Percentiles rank a stretch among this genome's conserved stretches.
phyloP scores from a whole-genome alignment of 805 yeast genomes.

The Suhomyces vadensis region DNA sequence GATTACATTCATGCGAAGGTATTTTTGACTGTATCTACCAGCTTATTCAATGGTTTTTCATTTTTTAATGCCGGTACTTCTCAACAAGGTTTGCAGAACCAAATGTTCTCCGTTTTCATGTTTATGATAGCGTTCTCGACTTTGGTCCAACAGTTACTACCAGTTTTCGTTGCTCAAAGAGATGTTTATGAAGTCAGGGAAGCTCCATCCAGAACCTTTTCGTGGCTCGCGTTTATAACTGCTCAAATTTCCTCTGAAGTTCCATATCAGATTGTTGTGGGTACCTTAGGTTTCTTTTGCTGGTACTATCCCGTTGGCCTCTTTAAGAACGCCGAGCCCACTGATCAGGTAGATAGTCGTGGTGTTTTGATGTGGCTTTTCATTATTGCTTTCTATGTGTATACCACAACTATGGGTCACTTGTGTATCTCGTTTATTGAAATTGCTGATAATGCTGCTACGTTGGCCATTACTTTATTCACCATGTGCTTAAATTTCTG shows the following conservation, averaged over 20 bases:
- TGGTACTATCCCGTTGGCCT: conserved; percentile 30
- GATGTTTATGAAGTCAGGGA: conserved; percentile 72
- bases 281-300: conserved; percentile 65
- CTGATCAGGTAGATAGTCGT: conserved; percentile 51
- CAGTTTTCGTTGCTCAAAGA: conserved; percentile 56
- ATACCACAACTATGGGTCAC: conserved; percentile 59
- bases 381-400: conserved; percentile 48
- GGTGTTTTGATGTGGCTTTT: conserved; percentile 58
- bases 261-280: conserved; percentile 62
- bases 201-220: conserved; percentile 68
- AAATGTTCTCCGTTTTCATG: conserved; percentile 77
- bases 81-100: conserved; percentile 50
- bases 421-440: conserved; percentile 60
- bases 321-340: conserved; percentile 50
- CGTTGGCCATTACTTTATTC: conserved; percentile 55
- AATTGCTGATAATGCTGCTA: conserved; percentile 63
- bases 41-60: conserved; percentile 71
- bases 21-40: conserved; percentile 52
- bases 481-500: conserved; percentile 69
- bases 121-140: conserved; percentile 57
- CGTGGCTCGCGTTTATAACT: conserved; percentile 62
- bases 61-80: conserved; percentile 60
- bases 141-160: conserved; percentile 61
- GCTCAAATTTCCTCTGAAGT: conserved; percentile 66
- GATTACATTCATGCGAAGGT: conserved; percentile 56